Base-by-base conservation (phyloP, 1,139 yeast genomes). In the Taphrina flavorubra region DNA sequence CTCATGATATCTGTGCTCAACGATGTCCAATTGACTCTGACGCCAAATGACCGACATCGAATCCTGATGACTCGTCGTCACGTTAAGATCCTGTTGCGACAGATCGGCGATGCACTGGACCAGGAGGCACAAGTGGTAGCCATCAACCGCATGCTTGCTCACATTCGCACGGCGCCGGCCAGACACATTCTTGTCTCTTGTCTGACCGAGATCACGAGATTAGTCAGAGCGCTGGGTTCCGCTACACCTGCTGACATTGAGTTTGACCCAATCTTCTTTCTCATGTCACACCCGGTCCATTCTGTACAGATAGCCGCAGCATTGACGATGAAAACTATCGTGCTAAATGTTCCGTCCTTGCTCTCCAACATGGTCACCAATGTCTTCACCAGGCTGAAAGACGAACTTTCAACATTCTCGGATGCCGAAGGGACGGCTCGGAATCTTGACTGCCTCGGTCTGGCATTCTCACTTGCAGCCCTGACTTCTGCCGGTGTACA, bases 71-170 rank as follows among this genome's bases (percentile, higher is more conserved):
- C 77, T 1, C 71, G 76, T 39, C 68, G 75, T 13, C 79, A 78
- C 60, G 74, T 75, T 2, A 60, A 67, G 20, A 75, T 76, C 57
- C 65, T 78, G 53, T 72, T 78, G 37, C 74, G 75, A 47, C 74
- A 75, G 20, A 71, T 76, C 13, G 70, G 78, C 31, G 74, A 75
- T 58, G 58, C 76, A 36, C 72, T 78, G 31, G 80, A 79, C 14
- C 80, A 78, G 65, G 70, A 73, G 51, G 79, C 79, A 5, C 78
- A 77, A 67, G 61, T 76, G 36, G 62, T 73, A 4, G 78, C 78
- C 1, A 65, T 74, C n/a, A 75, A 74, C 60, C 51, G 72, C 13
- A 70, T 78, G 13, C 71, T 73, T 6, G 73, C 72, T 58, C 77
- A 77, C n/a, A 71, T 77, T 49, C 69, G 78, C 37, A 74, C 70